Conservation (phyloP, 768 basidiomycete genomes). For the Mycena albidolilacea region DNA sequence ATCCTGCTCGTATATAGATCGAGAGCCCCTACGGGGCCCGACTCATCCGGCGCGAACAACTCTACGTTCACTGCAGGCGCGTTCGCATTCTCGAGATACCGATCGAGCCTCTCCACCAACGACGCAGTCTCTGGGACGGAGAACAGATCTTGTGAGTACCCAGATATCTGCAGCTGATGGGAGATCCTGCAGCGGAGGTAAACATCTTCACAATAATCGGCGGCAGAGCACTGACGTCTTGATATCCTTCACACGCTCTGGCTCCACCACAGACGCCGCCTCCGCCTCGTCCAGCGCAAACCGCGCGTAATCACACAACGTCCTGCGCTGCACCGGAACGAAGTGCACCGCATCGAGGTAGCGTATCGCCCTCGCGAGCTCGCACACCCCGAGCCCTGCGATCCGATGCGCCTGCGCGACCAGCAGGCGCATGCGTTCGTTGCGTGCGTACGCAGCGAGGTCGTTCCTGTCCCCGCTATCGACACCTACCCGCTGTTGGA, state of each 20-base stretch:
- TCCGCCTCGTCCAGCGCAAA: slow-evolving; percentile 13
- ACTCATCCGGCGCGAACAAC: neutral
- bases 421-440: neutral
- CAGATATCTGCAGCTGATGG: neutral
- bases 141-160: slow-evolving; percentile 9
- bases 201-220: neutral
- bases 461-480: neutral
- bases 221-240: slow-evolving; percentile 2
- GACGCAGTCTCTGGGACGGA: neutral
- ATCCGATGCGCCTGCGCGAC: neutral
- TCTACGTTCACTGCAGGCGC: neutral
- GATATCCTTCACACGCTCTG: neutral
- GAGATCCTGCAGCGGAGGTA: neutral
- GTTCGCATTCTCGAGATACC: neutral
- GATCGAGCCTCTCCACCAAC: neutral
- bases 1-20: neutral
- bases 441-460: neutral
- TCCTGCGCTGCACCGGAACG: neutral
- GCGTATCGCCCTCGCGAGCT: slow-evolving; percentile 8
- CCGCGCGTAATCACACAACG: neutral
- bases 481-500: neutral
- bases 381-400: neutral
- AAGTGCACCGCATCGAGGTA: neutral
- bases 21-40: too few relatives aligned
- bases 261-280: neutral